Evolutionary conservation across 2,329 filamentous ascomycete genomes (phyloP).

Genomic region (Bretziella fagacearum): DNA sequence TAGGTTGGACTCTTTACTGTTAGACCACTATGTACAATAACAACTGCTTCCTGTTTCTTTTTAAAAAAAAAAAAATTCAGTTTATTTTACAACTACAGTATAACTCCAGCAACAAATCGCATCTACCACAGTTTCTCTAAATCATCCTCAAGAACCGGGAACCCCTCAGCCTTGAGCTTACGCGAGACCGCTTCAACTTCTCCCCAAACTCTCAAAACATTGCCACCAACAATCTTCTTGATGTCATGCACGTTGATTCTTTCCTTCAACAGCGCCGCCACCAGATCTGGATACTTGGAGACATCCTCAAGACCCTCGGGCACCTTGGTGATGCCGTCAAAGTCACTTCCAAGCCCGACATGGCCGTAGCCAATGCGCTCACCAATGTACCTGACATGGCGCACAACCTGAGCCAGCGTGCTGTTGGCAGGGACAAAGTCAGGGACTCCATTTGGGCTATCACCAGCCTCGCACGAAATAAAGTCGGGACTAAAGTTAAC

Average conservation of each 20-base stretch:
- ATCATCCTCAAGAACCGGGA: slow-evolving; percentile 36
- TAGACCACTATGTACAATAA: slow-evolving; percentile 2
- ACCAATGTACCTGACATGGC: slow-evolving; percentile 71
- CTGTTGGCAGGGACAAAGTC: slow-evolving; percentile 49
- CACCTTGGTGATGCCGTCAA: slow-evolving; percentile 54
- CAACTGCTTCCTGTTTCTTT: slow-evolving; percentile 2
- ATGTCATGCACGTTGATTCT: slow-evolving; percentile 61
- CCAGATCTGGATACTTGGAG: slow-evolving; percentile 60
- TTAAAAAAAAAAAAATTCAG: background rate
- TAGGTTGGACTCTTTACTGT: background rate
- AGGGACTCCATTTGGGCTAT: slow-evolving; percentile 46
- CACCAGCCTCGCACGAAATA: slow-evolving; percentile 51
- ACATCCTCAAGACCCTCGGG: slow-evolving; percentile 72
- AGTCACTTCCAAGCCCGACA: slow-evolving; percentile 79
- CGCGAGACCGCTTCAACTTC: slow-evolving; percentile 57
- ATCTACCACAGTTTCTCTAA: slow-evolving; percentile 1
- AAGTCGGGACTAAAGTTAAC: slow-evolving; percentile 77
- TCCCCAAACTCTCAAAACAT: slow-evolving; percentile 69
- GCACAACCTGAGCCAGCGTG: slow-evolving; percentile 59
- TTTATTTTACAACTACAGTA: background rate
- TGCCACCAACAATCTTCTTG: slow-evolving; percentile 59
- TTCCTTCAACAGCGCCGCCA: slow-evolving; percentile 54
- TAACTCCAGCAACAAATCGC: too few relatives aligned
- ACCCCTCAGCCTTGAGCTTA: slow-evolving; percentile 43
- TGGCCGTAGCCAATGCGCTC: slow-evolving; percentile 70